Evolutionary conservation across 306 rosid species (phyloP).

Genomic region (Rosa rugosa): DNA sequence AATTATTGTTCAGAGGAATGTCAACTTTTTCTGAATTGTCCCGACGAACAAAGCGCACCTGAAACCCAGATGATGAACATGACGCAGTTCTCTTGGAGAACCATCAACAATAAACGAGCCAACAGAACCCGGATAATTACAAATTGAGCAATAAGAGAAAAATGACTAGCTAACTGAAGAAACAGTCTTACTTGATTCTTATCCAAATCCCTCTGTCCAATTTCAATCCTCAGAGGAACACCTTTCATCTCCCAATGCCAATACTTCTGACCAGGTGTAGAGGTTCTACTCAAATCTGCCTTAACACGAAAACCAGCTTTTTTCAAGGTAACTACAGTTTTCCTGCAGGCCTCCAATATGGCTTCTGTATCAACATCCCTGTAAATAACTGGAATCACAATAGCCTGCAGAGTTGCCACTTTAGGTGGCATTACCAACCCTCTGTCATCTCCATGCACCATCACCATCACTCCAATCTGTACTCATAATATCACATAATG

Average conservation of each 20-base stretch:
- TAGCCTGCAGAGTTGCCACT: conserved; percentile 81
- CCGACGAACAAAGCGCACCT: conserved; percentile 85
- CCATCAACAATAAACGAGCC: neutral
- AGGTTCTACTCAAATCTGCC: conserved; percentile 70
- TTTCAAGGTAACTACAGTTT: conserved; percentile 46
- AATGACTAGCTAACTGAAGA: no score
- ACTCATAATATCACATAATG: no score
- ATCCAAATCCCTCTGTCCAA: conserved; percentile 87
- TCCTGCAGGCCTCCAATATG: conserved; percentile 63
- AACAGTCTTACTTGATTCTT: conserved; percentile 61
- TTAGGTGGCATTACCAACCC: conserved; percentile 95
- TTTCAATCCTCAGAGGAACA: conserved; percentile 95
- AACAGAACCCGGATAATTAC: neutral
- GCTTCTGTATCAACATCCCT: conserved; percentile 84
- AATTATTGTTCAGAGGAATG: conserved; percentile 42
- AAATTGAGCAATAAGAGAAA: neutral
- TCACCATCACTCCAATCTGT: conserved; percentile 95
- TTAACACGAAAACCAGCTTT: conserved; percentile 84
- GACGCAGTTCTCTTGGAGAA: neutral
- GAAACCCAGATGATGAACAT: neutral
- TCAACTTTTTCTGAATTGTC: conserved; percentile 66
- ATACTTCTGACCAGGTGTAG: conserved; percentile 94
- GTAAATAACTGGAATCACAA: conserved; percentile 88
- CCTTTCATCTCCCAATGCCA: conserved; percentile 99
- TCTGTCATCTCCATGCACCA: conserved; percentile 94